Evolutionary conservation across 345 rosid species (phyloP).

Genomic region (Excoecaria cochinchinensis): DNA sequence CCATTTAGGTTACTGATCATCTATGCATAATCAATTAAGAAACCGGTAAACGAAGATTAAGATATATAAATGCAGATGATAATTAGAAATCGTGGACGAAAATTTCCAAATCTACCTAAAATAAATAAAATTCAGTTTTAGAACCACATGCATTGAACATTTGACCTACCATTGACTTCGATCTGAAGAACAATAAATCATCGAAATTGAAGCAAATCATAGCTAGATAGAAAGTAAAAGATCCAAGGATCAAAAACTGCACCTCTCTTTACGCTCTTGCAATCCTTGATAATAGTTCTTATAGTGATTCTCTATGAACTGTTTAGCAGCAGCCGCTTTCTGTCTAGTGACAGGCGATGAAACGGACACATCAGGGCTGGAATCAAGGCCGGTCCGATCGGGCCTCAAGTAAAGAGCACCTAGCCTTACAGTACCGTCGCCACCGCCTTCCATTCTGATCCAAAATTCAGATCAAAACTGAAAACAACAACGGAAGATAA

Average conservation of each 20-base stretch:
- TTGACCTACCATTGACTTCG: constrained; percentile 15
- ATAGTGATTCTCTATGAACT: constrained; percentile 96
- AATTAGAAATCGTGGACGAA: neutral
- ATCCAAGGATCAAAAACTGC: neutral
- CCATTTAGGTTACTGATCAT: neutral
- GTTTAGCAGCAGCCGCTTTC: constrained; percentile 97
- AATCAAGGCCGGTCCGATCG: constrained; percentile 54
- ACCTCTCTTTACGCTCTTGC: constrained; percentile 96
- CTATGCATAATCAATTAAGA: neutral
- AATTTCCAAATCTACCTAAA: constrained; percentile 3
- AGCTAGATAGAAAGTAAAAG: neutral
- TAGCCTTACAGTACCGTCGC: constrained; percentile 76
- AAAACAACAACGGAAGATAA: neutral
- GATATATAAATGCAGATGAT: neutral
- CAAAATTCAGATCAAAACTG: neutral
- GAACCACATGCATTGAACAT: constrained; percentile 8
- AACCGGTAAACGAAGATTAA: neutral
- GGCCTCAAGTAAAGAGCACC: constrained; percentile 60
- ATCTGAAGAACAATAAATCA: neutral
- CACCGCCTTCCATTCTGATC: constrained; percentile 68
- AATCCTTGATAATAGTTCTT: constrained; percentile 90
- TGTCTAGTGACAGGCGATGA: constrained; percentile 96
- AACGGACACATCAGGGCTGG: constrained; percentile 65
- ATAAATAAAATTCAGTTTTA: neutral
- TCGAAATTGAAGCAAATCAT: constrained; percentile 13